Conservation (phyloP, 139 green algal genomes). For the Closterium sp. region DNA sequence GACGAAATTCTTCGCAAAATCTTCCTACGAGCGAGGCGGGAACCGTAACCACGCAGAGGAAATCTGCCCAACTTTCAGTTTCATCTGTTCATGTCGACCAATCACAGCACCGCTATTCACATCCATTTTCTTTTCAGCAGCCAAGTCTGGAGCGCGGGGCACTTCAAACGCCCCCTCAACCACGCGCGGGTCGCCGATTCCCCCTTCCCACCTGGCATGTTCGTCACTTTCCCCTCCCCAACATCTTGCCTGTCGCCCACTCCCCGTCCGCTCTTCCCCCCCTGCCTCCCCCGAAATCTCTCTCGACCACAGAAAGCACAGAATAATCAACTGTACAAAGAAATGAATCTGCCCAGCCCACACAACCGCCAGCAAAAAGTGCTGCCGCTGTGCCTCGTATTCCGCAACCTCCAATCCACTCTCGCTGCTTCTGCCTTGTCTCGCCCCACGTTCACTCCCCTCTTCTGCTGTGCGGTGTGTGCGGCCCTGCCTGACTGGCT, state of each 20-base stretch:
- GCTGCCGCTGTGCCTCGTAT: not conserved
- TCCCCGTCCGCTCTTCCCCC: not conserved
- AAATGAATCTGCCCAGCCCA: not conserved
- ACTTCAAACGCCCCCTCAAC: not conserved
- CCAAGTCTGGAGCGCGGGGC: not conserved
- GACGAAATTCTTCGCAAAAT: not conserved
- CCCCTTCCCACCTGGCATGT: not conserved
- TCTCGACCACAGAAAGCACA: not conserved
- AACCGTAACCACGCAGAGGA: not conserved
- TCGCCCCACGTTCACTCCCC: not conserved
- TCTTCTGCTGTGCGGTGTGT: not conserved
- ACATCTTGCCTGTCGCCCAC: not conserved
- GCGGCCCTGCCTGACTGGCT: not conserved
- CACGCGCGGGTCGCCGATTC: not conserved
- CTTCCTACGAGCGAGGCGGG: not conserved
- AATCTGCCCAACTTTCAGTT: not conserved
- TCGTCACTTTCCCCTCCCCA: not conserved
- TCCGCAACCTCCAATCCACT: not conserved
- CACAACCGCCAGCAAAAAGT: not conserved
- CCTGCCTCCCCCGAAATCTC: not conserved
- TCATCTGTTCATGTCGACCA: not conserved
- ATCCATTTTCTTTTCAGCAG: not conserved
- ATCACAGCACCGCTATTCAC: not conserved
- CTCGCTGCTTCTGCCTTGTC: not conserved
- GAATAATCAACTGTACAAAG: not conserved